A percentile compares a stretch with the other conserved stretches of the same genome.
Evolutionary conservation across 495 filamentous ascomycete genomes (phyloP).

Genomic region (Pseudotulostoma volvatum): DNA sequence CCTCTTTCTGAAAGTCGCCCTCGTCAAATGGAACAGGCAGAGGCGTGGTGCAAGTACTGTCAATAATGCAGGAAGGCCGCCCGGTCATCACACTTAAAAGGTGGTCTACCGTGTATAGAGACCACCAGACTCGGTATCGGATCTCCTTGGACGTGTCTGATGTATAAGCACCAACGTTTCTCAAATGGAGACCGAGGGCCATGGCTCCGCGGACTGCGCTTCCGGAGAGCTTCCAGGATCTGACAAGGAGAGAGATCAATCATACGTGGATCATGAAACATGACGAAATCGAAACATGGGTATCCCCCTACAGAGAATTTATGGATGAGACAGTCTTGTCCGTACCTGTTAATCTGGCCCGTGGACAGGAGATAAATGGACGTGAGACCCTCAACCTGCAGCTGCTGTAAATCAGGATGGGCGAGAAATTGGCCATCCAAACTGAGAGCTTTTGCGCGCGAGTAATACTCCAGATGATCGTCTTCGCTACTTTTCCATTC

Average conservation of each 20-base stretch:
- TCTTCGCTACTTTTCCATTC: slow-evolving; percentile 30
- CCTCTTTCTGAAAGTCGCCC: slow-evolving; percentile 24
- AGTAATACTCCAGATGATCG: slow-evolving; percentile 39
- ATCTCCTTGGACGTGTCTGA: slow-evolving; percentile 37
- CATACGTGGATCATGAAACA: no score
- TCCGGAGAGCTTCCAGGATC: slow-evolving; percentile 45
- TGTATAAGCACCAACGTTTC: slow-evolving; percentile 32
- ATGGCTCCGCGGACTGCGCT: slow-evolving; percentile 40
- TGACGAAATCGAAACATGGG: no score
- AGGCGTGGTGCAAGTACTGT: slow-evolving; percentile 37
- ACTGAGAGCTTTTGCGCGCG: slow-evolving; percentile 34
- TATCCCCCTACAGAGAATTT: no score
- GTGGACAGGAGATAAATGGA: slow-evolving; percentile 42
- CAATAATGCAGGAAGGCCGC: slow-evolving; percentile 38
- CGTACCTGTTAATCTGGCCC: slow-evolving; percentile 47
- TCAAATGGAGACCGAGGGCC: slow-evolving; percentile 44
- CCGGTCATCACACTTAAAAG: slow-evolving; percentile 42
- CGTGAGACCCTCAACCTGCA: slow-evolving; percentile 41
- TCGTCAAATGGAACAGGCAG: slow-evolving; percentile 39
- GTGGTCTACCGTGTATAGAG: slow-evolving; percentile 40
- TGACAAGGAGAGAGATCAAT: slow-evolving; percentile 10
- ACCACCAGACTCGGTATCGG: slow-evolving; percentile 45
- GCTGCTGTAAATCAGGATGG: slow-evolving; percentile 38
- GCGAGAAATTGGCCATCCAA: slow-evolving; percentile 34
- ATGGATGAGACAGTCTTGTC: no score